Conservation (phyloP, 352 stramenopile genomes). For the Phytophthora aleatoria region DNA sequence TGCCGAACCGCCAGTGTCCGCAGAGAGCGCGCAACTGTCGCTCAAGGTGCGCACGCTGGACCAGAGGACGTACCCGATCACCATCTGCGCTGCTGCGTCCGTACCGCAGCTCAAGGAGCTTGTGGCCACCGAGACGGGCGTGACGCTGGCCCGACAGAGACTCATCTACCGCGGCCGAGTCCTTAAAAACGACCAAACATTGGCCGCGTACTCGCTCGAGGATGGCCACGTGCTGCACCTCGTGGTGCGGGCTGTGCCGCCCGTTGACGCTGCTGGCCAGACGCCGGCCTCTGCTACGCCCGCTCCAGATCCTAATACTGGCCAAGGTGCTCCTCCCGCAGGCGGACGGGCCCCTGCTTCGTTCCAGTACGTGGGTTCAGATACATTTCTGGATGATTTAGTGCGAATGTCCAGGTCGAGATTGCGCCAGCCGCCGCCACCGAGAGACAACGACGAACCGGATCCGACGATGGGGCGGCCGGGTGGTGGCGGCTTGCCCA, state of each 20-base stretch:
- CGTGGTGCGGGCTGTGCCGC: slow-evolving; percentile 59
- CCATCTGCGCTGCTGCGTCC: slow-evolving; percentile 59
- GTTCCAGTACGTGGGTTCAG: neutral
- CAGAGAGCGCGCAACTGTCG: slow-evolving; percentile 44
- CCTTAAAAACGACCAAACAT: slow-evolving; percentile 85
- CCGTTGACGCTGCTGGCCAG: slow-evolving; percentile 29
- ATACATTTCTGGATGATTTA: slow-evolving; percentile 4
- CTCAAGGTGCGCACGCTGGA: slow-evolving; percentile 87
- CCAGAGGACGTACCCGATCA: slow-evolving; percentile 82
- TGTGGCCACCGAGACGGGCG: slow-evolving; percentile 69
- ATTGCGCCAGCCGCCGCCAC: slow-evolving; percentile 18
- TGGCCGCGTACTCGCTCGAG: slow-evolving; percentile 77
- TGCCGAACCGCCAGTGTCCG: slow-evolving; percentile 16
- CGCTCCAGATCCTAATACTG: slow-evolving; percentile 4
- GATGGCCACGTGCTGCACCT: slow-evolving; percentile 85
- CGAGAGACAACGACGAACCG: slow-evolving; percentile 72
- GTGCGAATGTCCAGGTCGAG: slow-evolving; percentile 18
- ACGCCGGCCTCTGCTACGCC: slow-evolving; percentile 19
- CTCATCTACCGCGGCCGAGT: slow-evolving; percentile 89
- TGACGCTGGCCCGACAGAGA: slow-evolving; percentile 73
- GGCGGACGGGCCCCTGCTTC: neutral
- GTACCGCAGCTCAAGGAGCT: slow-evolving; percentile 80
- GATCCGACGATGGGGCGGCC: slow-evolving; percentile 50
- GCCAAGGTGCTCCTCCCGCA: neutral
- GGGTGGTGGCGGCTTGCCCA: slow-evolving; percentile 7